These are phyloP conservation scores for Colletotrichum sp. DNA, from an alignment of 2,329 filamentous ascomycete genomes.

Conservation along the genomic window DNA sequence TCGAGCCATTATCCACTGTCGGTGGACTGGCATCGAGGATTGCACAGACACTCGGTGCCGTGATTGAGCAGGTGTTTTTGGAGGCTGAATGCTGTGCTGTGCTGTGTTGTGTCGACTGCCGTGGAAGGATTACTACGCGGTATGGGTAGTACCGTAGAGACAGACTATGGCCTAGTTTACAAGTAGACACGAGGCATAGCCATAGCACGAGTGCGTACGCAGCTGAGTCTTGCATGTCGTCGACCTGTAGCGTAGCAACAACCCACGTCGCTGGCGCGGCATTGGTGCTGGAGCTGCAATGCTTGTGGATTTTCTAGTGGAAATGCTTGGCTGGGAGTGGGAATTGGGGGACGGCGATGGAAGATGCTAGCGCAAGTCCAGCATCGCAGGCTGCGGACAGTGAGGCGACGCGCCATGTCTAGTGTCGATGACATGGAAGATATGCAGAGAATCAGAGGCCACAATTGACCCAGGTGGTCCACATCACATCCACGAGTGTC, in stretches of 20 bases:
- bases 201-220: neutral
- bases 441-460: neutral
- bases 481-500: neutral
- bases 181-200: neutral
- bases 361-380: neutral
- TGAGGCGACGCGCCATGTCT: neutral
- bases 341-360: neutral
- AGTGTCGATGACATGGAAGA: neutral
- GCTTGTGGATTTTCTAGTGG: neutral
- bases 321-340: neutral
- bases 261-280: neutral
- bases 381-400: neutral
- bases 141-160: neutral
- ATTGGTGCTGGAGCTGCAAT: neutral
- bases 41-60: neutral
- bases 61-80: neutral
- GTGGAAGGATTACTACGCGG: neutral
- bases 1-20: neutral
- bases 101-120: neutral
- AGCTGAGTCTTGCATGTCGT: neutral
- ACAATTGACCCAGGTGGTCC: neutral
- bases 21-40: neutral
- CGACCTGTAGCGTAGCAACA: slow-evolving; percentile 1
- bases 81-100: neutral
- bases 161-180: neutral